Evolutionary conservation across 164 flowering plant species (phyloP), one percentile per base, ranked within the genome.

Genomic region (Vitis rupestris): DNA sequence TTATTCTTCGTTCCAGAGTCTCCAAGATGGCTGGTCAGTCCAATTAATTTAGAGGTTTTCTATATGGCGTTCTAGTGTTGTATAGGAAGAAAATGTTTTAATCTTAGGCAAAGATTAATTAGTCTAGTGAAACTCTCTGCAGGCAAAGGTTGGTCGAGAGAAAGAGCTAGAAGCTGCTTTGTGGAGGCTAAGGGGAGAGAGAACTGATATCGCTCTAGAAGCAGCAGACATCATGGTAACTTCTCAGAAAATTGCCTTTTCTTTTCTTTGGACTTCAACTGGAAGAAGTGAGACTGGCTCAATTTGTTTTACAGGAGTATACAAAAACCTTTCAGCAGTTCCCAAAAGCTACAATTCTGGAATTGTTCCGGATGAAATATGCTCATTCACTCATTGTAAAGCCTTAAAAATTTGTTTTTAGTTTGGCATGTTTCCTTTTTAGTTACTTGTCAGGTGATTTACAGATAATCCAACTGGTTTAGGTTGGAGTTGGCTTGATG

Each of bases 61-160:
- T 37, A 37, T 37, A 37, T 37, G 44, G 8, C 4, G 27, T 23
- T 23, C 27, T 23, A 23, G 27, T 23, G 27, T 23, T 23, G 44
- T 3, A 37, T 37, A 6, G 0, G 44, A 37, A 37, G 1, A 37
- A 37, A 3, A 37, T 37, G 44, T 4, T 37, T 37, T 3, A 37
- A 8, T 6, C 44, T 37, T 0, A 37, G 44, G 44, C 44, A 37
- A 37, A 37, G 44, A 6, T 37, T 6, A 37, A 6, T 47, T 50
- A 5, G 11, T 7, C 10, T 9, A 27, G n/a, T 56, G 56, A 5
- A 30, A 37, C 52, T 47, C 10, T 12, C 2, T 73, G 72, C 68
- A 81, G 84, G 82, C 76, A 69, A 82, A 74, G 44, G 30, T 74
- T 17, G 79, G 82, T 64, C 59, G 70, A 5, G 74, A 64, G 10